These are phyloP conservation scores for Cytospora paraplurivora DNA, from an alignment of 2,329 filamentous ascomycete species.

Conservation along the genomic window DNA sequence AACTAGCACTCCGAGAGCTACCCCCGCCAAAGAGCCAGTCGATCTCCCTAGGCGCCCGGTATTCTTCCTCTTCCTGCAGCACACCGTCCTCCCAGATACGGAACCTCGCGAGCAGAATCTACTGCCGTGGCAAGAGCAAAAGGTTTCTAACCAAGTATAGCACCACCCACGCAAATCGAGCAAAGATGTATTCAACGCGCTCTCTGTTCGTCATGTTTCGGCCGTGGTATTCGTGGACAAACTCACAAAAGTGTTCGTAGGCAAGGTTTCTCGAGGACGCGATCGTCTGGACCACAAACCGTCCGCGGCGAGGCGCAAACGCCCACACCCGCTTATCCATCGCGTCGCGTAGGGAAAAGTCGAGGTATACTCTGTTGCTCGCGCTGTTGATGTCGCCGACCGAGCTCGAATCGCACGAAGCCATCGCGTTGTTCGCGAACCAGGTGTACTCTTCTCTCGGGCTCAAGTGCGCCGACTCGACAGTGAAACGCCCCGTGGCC, in stretches of 20 bases:
- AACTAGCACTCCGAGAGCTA: constrained; percentile 2
- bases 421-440: constrained; percentile 11
- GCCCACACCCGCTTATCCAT: no score
- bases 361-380: no score
- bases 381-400: no score
- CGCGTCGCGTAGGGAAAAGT: no score
- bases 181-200: constrained; percentile 1
- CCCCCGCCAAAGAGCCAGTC: constrained; percentile 3
- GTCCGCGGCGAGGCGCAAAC: no score
- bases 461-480: constrained; percentile 1
- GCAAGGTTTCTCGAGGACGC: no score
- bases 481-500: constrained; percentile 1
- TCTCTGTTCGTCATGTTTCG: background rate
- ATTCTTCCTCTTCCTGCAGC: background rate
- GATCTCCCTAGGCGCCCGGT: background rate
- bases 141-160: background rate
- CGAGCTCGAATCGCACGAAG: background rate
- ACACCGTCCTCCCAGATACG: background rate
- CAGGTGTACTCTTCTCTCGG: constrained; percentile 7
- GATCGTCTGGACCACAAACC: no score
- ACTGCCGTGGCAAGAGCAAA: background rate
- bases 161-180: background rate
- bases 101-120: background rate
- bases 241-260: background rate
- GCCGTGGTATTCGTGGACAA: constrained; percentile 13